Evolutionary conservation across 345 rosid species (phyloP), one percentile per base, ranked within the genome.

Genomic region (Lepidium aucheri): DNA sequence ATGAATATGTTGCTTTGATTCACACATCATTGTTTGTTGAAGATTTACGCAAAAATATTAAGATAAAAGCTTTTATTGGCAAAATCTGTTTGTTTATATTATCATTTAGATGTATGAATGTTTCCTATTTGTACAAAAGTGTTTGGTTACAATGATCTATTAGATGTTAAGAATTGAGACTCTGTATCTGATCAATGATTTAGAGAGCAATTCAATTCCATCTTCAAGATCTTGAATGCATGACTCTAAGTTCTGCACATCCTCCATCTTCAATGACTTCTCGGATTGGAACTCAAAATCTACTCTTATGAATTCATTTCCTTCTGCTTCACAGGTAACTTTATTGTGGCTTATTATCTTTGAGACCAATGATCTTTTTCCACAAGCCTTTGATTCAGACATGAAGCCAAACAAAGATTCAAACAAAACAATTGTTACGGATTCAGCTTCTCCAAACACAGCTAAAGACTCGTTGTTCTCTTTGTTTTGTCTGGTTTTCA

Each of bases 211-310:
- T 26, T 84, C 76, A 8, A 78, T 55, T 42, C 76, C 87, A 38
- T 68, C 74, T 76, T 81, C 82, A 20, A 86, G 75, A 65, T 82
- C 82, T 60, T 79, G 81, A 68, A 82, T 60, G 72, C 75, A 63
- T 15, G 60, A 49, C 36, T 82, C 83, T 11, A 75, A 28, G 22
- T 36, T 69, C 52, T 73, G 61, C 7, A 76, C 65, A 30, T 70
- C 52, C 8, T 60, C 75, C n/a, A 61, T 2, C 22, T 78, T 75
- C 36, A 56, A 54, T 0, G 54, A 53, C 15, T 30, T 46, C 6
- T 71, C 45, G 34, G 70, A 68, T n/a, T 62, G 65, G 44, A 86
- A 4, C 14, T 72, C 68, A 0, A 45, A 47, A 52, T 79, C 86
- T 3, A 63, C 66, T 39, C 18, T 60, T 14, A 42, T 77, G 18